A percentile compares a stretch with the other conserved stretches of the same genome.
Conservation (phyloP, 2,329 filamentous ascomycete genomes). For the Cytospora leucostoma region DNA sequence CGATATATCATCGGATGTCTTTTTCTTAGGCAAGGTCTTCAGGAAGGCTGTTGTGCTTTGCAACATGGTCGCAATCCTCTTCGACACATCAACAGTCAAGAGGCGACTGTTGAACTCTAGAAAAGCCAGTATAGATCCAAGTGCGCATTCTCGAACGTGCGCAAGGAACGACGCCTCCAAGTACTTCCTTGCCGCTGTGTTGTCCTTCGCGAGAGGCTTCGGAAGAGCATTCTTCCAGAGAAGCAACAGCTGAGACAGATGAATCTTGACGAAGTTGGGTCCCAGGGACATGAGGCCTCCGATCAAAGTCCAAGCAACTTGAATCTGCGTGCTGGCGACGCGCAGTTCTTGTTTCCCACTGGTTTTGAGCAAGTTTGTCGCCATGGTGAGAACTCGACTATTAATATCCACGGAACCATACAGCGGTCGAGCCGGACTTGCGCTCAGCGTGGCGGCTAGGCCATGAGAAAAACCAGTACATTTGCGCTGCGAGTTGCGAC, state of each 20-base stretch:
- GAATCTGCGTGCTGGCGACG: constrained; percentile 90
- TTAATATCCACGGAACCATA: constrained; percentile 97
- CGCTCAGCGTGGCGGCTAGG: constrained; percentile 86
- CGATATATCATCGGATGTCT: constrained; percentile 81
- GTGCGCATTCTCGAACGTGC: constrained; percentile 90
- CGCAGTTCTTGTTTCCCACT: constrained; percentile 89
- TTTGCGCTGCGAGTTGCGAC: constrained; percentile 75
- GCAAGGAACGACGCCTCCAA: constrained; percentile 91
- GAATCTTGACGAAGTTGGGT: constrained; percentile 98
- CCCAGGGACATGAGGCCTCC: constrained; percentile 95
- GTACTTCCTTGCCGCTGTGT: constrained; percentile 77
- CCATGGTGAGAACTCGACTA: constrained; percentile 85
- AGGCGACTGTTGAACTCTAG: constrained; percentile 90
- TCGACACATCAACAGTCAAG: constrained; percentile 90
- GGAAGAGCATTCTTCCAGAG: constrained; percentile 97
- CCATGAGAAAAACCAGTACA: constrained; percentile 93
- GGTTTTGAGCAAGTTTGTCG: constrained; percentile 87
- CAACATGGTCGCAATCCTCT: constrained; percentile 88
- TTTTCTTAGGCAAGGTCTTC: constrained; percentile 80
- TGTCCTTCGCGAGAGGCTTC: constrained; percentile 91
- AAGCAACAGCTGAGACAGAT: constrained; percentile 87
- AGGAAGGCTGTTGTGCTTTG: constrained; percentile 91
- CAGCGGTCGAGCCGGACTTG: constrained; percentile 81
- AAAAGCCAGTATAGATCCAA: constrained; percentile 89
- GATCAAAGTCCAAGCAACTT: constrained; percentile 96